Percentiles rank a stretch among this genome's conserved stretches.
Conservation (phyloP, 192 early-diverging fungal genomes). For the Coemansia sp. region DNA sequence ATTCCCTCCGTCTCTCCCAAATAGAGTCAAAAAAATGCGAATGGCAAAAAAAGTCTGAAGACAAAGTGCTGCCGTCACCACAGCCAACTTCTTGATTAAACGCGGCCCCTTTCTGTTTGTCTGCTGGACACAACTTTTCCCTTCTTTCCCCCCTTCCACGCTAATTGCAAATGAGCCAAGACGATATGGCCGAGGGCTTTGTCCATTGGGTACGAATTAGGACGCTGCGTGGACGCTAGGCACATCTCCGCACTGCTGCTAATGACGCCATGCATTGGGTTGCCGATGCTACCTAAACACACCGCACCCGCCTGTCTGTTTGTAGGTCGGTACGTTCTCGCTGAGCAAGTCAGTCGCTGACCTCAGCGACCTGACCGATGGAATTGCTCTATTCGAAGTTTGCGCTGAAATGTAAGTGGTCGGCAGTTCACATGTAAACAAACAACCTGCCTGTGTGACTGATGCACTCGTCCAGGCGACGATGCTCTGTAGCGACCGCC, state of each 20-base stretch:
- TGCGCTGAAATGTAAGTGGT: constrained; percentile 74
- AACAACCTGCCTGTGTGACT: background rate
- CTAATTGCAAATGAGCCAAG: constrained; percentile 27
- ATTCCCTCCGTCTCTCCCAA: too few relatives aligned
- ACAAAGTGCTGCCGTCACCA: background rate
- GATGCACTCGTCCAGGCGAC: too few relatives aligned
- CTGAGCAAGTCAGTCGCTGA: constrained; percentile 36
- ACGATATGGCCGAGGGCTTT: constrained; percentile 48
- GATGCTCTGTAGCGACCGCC: constrained; percentile 70
- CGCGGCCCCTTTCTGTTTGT: background rate
- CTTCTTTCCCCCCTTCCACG: background rate
- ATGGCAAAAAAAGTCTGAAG: background rate
- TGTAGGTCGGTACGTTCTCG: constrained; percentile 45
- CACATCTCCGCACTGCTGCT: background rate
- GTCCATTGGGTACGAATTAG: constrained; percentile 38
- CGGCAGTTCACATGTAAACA: background rate
- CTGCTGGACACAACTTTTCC: background rate
- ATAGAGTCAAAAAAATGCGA: too few relatives aligned
- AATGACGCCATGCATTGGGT: background rate
- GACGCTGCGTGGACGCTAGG: background rate
- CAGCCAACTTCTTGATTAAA: background rate
- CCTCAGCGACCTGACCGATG: constrained; percentile 69
- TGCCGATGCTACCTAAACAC: too few relatives aligned
- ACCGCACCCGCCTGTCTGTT: background rate
- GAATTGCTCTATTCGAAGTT: constrained; percentile 76